These are phyloP conservation scores for Coemansia sp. DNA, from an alignment of 192 early-diverging fungal species.

Conservation along the genomic window DNA sequence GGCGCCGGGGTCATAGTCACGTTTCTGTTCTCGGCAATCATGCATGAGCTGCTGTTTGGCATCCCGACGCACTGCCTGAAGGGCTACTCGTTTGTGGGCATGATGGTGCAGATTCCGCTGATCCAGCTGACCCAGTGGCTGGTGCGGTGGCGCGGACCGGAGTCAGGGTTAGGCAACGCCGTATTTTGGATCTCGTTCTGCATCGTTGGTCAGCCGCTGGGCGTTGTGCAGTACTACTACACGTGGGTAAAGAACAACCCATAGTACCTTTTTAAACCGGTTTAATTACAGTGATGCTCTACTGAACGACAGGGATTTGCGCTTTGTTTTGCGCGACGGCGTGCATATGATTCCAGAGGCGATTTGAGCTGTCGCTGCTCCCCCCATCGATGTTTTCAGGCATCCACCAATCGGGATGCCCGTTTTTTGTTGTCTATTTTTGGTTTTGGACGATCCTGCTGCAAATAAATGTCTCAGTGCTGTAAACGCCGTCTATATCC, in stretches of 20 bases:
- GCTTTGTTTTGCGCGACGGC: too few relatives aligned
- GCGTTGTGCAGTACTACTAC: constrained; percentile 72
- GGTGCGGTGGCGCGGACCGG: constrained; percentile 66
- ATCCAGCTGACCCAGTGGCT: constrained; percentile 67
- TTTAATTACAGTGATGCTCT: neutral
- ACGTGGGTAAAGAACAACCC: constrained; percentile 58
- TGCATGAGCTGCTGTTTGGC: constrained; percentile 86
- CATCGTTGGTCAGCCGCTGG: constrained; percentile 74
- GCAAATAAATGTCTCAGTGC: too few relatives aligned
- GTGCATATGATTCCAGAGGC: too few relatives aligned
- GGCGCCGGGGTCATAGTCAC: too few relatives aligned
- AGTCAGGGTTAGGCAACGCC: constrained; percentile 68
- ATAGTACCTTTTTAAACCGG: constrained; percentile 5
- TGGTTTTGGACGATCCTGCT: too few relatives aligned
- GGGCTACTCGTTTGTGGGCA: constrained; percentile 80
- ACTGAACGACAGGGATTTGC: too few relatives aligned
- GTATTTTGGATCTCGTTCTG: constrained; percentile 83
- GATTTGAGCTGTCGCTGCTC: too few relatives aligned
- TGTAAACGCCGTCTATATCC: too few relatives aligned
- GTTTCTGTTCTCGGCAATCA: constrained; percentile 78
- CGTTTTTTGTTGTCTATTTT: too few relatives aligned
- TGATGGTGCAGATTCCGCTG: constrained; percentile 75
- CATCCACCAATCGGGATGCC: too few relatives aligned
- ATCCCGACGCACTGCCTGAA: constrained; percentile 76
- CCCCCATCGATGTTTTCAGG: too few relatives aligned